Evolutionary conservation across 2,329 filamentous ascomycete genomes (phyloP).

Genomic region (Botrytis tulipae): DNA sequence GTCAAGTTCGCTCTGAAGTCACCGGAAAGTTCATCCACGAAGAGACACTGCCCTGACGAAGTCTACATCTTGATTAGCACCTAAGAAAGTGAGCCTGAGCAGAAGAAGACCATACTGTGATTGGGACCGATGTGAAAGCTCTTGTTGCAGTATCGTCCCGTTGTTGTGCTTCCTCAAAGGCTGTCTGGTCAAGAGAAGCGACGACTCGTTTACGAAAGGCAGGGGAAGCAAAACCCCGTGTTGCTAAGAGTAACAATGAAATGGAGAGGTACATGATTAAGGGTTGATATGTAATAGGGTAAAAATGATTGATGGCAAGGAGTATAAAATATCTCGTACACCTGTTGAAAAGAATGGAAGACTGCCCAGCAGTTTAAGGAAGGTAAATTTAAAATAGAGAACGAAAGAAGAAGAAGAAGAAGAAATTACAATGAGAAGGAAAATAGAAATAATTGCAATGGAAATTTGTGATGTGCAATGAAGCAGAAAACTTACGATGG

Average conservation of each 20-base stretch:
- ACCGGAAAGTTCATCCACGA: constrained; percentile 46
- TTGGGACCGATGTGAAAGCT: constrained; percentile 42
- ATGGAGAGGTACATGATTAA: constrained; percentile 7
- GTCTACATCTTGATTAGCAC: constrained; percentile 14
- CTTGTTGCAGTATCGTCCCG: constrained; percentile 44
- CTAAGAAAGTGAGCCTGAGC: not conserved
- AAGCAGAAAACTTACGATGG: not conserved
- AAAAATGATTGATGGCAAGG: not conserved
- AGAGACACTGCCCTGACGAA: constrained; percentile 44
- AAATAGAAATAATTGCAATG: not conserved
- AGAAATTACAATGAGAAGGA: not conserved
- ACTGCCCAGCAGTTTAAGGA: constrained; percentile 14
- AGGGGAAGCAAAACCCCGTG: constrained; percentile 9
- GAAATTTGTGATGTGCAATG: not conserved
- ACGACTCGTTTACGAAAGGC: constrained; percentile 2
- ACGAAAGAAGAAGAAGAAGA: not conserved
- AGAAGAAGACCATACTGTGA: constrained; percentile 39
- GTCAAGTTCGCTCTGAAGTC: constrained; percentile 48
- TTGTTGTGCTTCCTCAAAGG: constrained; percentile 46
- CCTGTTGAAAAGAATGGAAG: not conserved
- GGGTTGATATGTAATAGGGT: not conserved
- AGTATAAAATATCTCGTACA: not conserved
- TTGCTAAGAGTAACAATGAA: constrained; percentile 8
- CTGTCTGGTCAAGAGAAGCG: constrained; percentile 14
- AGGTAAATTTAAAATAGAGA: not conserved